A percentile compares a stretch with the other conserved stretches of the same genome.
Evolutionary conservation across 2,329 filamentous ascomycete genomes (phyloP).

Genomic region (Apiospora phragmitis): DNA sequence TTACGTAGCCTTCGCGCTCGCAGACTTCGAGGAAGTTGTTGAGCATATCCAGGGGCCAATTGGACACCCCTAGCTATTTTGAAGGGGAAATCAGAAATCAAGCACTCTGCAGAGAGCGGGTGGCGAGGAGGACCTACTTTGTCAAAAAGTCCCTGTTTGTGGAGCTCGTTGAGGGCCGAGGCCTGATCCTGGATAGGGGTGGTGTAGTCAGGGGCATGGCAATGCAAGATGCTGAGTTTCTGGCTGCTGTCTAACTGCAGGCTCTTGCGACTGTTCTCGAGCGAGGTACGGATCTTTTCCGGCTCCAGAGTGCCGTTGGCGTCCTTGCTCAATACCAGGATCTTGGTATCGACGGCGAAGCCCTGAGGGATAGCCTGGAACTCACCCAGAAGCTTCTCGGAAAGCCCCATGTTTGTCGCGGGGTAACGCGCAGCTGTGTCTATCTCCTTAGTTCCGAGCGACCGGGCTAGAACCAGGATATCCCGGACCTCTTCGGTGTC

Average conservation of each 20-base stretch:
- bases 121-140: slow-evolving; percentile 47
- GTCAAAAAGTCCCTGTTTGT: slow-evolving; percentile 58
- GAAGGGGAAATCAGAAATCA: not conserved
- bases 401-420: not conserved
- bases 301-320: slow-evolving; percentile 15
- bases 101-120: not conserved
- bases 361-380: slow-evolving; percentile 7
- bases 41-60: slow-evolving; percentile 18
- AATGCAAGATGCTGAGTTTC: slow-evolving; percentile 17
- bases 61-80: slow-evolving; percentile 17
- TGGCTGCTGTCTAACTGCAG: slow-evolving; percentile 1
- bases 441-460: not conserved
- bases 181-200: slow-evolving; percentile 20
- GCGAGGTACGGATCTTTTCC: slow-evolving; percentile 16
- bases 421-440: not conserved
- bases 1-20: slow-evolving; percentile 19
- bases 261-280: slow-evolving; percentile 11
- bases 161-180: slow-evolving; percentile 37
- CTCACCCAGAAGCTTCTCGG: not conserved
- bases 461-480: not conserved
- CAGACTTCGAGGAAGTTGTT: slow-evolving; percentile 17
- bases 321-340: slow-evolving; percentile 17
- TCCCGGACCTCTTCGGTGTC: not conserved
- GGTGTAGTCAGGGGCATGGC: slow-evolving; percentile 14
- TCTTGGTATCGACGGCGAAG: slow-evolving; percentile 20